Conservation (phyloP, 179 eudicot species). For the Gypsophila paniculata region DNA sequence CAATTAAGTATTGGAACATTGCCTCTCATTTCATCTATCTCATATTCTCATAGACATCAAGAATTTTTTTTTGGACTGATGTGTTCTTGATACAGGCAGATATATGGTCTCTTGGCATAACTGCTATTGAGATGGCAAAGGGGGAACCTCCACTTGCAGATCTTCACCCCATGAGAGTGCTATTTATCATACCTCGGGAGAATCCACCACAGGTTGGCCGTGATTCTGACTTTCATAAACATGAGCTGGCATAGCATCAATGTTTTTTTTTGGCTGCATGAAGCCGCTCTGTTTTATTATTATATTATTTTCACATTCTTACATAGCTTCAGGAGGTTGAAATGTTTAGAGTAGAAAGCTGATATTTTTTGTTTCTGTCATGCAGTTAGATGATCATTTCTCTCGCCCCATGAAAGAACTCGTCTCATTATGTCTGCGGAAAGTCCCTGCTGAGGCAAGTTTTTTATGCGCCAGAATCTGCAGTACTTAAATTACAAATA, state of each 20-base stretch:
- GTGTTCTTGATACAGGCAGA: slow-evolving; percentile 66
- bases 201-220: slow-evolving; percentile 83
- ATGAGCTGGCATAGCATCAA: neutral
- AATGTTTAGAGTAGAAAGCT: neutral
- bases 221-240: slow-evolving; percentile 5
- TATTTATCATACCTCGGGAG: slow-evolving; percentile 91
- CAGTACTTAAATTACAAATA: no score
- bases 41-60: no score
- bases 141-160: slow-evolving; percentile 97
- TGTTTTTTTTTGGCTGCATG: neutral
- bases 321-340: neutral
- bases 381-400: slow-evolving; percentile 88
- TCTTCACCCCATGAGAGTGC: slow-evolving; percentile 97
- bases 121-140: slow-evolving; percentile 93
- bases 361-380: slow-evolving; percentile 19
- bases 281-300: neutral
- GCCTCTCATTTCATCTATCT: no score
- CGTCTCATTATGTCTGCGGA: slow-evolving; percentile 73
- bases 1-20: no score
- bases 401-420: slow-evolving; percentile 93
- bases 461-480: no score
- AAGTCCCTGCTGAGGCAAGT: slow-evolving; percentile 79
- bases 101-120: slow-evolving; percentile 93
- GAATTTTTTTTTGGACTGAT: no score
- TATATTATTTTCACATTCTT: no score